phyloP scores from a whole-genome alignment of 495 filamentous ascomycete genomes.

The Aspergillus wentii region DNA sequence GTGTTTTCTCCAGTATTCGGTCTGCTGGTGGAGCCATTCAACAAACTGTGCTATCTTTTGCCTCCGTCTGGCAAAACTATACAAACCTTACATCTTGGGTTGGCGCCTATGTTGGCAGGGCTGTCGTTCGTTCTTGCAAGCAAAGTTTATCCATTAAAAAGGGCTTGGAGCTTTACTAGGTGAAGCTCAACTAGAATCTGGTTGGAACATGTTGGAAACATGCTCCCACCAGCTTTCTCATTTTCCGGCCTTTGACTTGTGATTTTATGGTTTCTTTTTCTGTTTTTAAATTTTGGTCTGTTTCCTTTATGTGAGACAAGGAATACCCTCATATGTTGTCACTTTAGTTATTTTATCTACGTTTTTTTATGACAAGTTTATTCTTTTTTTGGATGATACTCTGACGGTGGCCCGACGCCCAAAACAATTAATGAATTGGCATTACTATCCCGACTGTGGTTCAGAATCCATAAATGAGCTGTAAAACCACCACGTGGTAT shows the following conservation, averaged over 20 bases:
- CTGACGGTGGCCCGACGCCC: no score
- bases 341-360: slow-evolving; percentile 1
- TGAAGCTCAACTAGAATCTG: no score
- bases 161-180: slow-evolving; percentile 14
- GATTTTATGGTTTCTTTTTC: neutral
- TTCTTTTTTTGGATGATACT: neutral
- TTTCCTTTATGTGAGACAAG: no score
- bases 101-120: slow-evolving; percentile 8
- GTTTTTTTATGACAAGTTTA: neutral
- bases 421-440: neutral
- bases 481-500: no score
- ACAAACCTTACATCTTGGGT: slow-evolving; percentile 4
- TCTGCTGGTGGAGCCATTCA: no score
- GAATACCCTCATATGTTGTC: no score
- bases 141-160: slow-evolving; percentile 9
- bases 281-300: neutral
- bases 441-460: no score
- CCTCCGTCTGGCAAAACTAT: neutral
- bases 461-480: no score
- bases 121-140: slow-evolving; percentile 10
- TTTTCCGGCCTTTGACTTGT: slow-evolving; percentile 1
- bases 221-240: no score
- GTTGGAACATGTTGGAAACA: no score
- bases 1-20: no score
- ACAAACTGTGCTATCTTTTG: no score